phyloP scores from a whole-genome alignment of 2,329 filamentous ascomycete genomes.

The Atkinsonella texensis region DNA sequence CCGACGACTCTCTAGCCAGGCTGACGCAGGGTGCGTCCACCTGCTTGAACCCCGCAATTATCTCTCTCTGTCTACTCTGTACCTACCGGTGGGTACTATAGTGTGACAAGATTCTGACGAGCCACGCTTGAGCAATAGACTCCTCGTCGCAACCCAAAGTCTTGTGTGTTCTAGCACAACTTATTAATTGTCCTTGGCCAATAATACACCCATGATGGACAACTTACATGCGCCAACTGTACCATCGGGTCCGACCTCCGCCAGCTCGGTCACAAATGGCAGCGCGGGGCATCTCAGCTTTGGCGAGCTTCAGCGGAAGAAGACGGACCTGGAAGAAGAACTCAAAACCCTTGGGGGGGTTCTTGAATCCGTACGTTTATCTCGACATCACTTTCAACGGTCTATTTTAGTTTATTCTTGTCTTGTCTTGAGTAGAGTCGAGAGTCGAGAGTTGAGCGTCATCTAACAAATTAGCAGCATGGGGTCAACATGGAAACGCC shows the following conservation, averaged over 20 bases:
- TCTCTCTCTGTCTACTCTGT: neutral
- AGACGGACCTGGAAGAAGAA: conserved; percentile 75
- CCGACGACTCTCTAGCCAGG: neutral
- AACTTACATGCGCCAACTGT: conserved; percentile 48
- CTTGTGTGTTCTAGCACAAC: neutral
- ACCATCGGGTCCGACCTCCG: conserved; percentile 64
- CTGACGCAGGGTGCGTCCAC: neutral
- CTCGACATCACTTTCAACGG: neutral
- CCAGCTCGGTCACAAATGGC: conserved; percentile 47
- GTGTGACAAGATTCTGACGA: neutral
- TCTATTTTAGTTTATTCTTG: neutral
- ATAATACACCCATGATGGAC: conserved; percentile 28
- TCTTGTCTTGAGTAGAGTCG: too few species aligned
- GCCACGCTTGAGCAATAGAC: neutral
- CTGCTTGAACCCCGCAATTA: neutral
- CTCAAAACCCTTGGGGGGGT: conserved; percentile 74
- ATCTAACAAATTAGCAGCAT: conserved; percentile 47
- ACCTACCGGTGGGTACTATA: too few species aligned
- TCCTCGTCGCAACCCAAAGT: neutral
- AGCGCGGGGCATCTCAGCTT: conserved; percentile 55
- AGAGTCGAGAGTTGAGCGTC: neutral
- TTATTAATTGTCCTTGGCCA: neutral
- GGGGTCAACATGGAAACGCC: conserved; percentile 84
- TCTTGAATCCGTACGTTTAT: conserved; percentile 63
- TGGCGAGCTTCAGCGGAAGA: conserved; percentile 69